These are phyloP conservation scores for Alectoria sarmentosa DNA, from an alignment of 495 filamentous ascomycete genomes.

Conservation along the genomic window DNA sequence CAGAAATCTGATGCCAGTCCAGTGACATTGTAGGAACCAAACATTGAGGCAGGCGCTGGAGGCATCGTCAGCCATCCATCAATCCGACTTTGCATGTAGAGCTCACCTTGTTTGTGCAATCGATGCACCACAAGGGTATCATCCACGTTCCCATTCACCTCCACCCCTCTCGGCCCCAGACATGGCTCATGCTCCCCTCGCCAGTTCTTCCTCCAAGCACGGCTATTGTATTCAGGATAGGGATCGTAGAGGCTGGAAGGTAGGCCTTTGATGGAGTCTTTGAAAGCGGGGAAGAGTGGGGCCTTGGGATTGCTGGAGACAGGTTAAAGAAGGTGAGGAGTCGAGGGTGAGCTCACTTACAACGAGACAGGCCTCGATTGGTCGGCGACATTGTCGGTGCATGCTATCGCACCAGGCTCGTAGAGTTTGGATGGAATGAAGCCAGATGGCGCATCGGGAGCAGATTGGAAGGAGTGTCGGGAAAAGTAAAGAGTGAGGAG, in stretches of 20 bases:
- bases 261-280: slow-evolving; percentile 13
- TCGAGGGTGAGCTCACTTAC: background rate
- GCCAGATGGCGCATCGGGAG: background rate
- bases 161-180: slow-evolving; percentile 40
- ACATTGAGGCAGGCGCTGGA: slow-evolving; percentile 36
- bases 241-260: slow-evolving; percentile 37
- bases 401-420: slow-evolving; percentile 12
- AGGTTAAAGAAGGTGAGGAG: background rate
- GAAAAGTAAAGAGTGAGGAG: slow-evolving; percentile 11
- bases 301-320: slow-evolving; percentile 12
- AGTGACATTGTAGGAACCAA: slow-evolving; percentile 44
- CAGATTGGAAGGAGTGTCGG: slow-evolving; percentile 8
- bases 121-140: slow-evolving; percentile 43
- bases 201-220: slow-evolving; percentile 37
- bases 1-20: slow-evolving; percentile 42
- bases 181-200: slow-evolving; percentile 40
- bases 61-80: slow-evolving; percentile 20
- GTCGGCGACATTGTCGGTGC: slow-evolving; percentile 8
- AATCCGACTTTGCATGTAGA: background rate
- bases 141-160: slow-evolving; percentile 38
- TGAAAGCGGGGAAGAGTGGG: slow-evolving; percentile 17
- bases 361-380: background rate
- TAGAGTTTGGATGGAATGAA: slow-evolving; percentile 18
- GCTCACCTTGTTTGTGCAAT: slow-evolving; percentile 28
- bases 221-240: slow-evolving; percentile 45